Evolutionary conservation across 2,329 filamentous ascomycete genomes (phyloP), one percentile per base, ranked within the genome.

Genomic region (Fonsecaea nubica): DNA sequence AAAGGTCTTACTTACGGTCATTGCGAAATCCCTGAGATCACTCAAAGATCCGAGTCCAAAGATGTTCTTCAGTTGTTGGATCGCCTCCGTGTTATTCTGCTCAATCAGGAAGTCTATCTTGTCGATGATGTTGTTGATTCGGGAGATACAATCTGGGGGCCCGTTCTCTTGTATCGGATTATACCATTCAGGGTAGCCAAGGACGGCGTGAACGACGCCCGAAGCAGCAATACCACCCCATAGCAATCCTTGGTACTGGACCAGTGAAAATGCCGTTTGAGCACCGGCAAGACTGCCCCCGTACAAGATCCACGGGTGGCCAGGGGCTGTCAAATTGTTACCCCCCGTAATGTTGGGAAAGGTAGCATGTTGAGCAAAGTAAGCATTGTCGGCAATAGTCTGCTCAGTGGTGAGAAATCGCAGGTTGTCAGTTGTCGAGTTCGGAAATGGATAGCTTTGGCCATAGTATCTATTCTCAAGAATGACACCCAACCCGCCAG

Each of bases 401-500:
- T 82, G 80, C 40, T 77, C 74, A 10, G 77, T 80, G 21, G 75
- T 81, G 48, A 82, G 74, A 63, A 79, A 83, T 55, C 76, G 69
- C 59, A 80, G 76, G n/a, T 79, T 72, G 57, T 81, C 80, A 0
- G 78, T 81, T 9, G 77, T 72, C 1, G 71, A 68, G 58, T 72
- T 76, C 4, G 77, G 74, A 65, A 75, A 80, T 1, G 79, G 80
- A 30, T 75, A 71, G 7, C 78, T 80, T 4, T 79, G 71, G 52
- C 79, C 80, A 56, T 82, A 81, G 70, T 82, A 82, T 63, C 71
- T 63, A 63, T 72, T 71, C 64, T 72, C 71, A 5, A 72, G 65
- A 33, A 86, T 85, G 3, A 86, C 81, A 8, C 84, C 84, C 35
- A 86, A 74, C 2, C 84, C 84, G 70, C 83, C 81, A n/a, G 81